phyloP scores from a whole-genome alignment of 805 yeast species.

The Ogataea chonburiensis region DNA sequence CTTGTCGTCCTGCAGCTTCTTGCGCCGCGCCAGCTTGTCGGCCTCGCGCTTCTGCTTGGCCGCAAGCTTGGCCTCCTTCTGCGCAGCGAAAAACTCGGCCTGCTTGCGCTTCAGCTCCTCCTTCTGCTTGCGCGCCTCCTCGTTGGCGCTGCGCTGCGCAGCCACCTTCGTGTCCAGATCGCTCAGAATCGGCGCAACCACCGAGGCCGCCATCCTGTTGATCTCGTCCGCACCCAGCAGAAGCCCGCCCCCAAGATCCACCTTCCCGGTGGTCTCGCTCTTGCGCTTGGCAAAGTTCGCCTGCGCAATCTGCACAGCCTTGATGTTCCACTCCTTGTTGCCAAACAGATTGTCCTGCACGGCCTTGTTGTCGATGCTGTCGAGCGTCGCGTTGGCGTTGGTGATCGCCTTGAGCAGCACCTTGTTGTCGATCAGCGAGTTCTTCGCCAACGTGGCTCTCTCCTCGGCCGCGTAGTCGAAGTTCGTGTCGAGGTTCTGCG shows the following conservation, averaged over 20 bases:
- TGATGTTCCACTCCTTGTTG: constrained; percentile 48
- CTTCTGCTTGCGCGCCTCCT: constrained; percentile 39
- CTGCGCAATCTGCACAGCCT: constrained; percentile 77
- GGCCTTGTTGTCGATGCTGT: constrained; percentile 27
- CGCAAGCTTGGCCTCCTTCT: constrained; percentile 38
- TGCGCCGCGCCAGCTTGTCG: constrained; percentile 40
- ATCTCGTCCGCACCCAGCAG: constrained; percentile 73
- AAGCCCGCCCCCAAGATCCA: constrained; percentile 87
- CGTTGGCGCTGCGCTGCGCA: constrained; percentile 62
- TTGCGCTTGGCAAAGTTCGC: constrained; percentile 59
- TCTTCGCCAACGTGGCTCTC: constrained; percentile 38
- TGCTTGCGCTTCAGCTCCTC: constrained; percentile 42
- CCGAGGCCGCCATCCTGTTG: constrained; percentile 70
- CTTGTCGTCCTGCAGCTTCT: constrained; percentile 48
- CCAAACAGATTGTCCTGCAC: constrained; percentile 27
- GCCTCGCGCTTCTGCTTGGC: constrained; percentile 34
- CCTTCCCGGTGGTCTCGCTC: constrained; percentile 44
- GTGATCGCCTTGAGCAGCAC: constrained; percentile 51
- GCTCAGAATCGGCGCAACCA: constrained; percentile 79
- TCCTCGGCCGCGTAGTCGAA: constrained; percentile 45
- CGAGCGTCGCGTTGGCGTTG: constrained; percentile 42
- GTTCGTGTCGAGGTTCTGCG: constrained; percentile 37
- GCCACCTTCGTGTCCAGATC: constrained; percentile 71
- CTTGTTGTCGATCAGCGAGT: constrained; percentile 40
- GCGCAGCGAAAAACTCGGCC: constrained; percentile 38